Evolutionary conservation across 2,329 filamentous ascomycete genomes (phyloP).

Genomic region (Aspergillus sp.): DNA sequence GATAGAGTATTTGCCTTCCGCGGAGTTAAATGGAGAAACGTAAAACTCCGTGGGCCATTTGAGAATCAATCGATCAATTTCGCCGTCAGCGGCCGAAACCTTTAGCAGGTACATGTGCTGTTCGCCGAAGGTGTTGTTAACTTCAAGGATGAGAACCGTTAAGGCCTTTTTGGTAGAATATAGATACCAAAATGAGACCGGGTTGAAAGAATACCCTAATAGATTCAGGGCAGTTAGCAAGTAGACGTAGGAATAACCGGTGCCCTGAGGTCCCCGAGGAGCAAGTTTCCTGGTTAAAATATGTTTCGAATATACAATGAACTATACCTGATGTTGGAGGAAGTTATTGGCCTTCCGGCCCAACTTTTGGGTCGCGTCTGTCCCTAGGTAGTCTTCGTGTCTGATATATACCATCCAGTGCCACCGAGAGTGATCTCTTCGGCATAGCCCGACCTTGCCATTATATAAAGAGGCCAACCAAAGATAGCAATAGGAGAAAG

Average conservation of each 20-base stretch:
- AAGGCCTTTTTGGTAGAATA: background rate
- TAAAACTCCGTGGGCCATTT: slow-evolving; percentile 6
- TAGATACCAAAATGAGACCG: slow-evolving; percentile 6
- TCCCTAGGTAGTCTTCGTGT: background rate
- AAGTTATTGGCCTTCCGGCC: background rate
- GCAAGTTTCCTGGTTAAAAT: background rate
- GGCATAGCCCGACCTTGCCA: background rate
- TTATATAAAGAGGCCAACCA: background rate
- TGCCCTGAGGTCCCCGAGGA: background rate
- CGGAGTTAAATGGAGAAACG: slow-evolving; percentile 5
- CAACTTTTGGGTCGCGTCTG: background rate
- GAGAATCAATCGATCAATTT: background rate
- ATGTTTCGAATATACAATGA: background rate
- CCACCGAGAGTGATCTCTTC: background rate
- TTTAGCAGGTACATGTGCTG: slow-evolving; percentile 5
- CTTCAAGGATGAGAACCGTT: background rate
- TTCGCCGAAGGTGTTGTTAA: slow-evolving; percentile 8
- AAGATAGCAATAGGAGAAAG: background rate
- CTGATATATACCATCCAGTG: background rate
- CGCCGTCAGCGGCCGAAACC: background rate
- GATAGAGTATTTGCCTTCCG: slow-evolving; percentile 2
- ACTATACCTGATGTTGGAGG: background rate
- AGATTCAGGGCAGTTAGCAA: slow-evolving; percentile 4
- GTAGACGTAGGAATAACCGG: slow-evolving; percentile 1
- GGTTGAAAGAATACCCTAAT: slow-evolving; percentile 7